phyloP scores from a whole-genome alignment of 2,329 filamentous ascomycete genomes.

The Lasiodiplodia gonubiensis region DNA sequence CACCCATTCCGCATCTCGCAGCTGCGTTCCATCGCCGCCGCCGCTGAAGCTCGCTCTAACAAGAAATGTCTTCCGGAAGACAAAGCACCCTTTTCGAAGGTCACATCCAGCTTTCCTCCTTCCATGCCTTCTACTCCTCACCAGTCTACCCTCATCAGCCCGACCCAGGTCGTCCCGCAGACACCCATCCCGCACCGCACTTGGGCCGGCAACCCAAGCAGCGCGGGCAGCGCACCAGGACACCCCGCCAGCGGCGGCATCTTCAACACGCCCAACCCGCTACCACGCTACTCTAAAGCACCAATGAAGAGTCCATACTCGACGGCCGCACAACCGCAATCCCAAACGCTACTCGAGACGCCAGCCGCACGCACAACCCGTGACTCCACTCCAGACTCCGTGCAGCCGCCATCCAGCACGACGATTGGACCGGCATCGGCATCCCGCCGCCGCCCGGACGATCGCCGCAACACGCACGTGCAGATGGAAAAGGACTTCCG shows the following conservation, averaged over 20 bases:
- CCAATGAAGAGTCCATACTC: not conserved
- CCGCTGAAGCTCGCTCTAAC: not conserved
- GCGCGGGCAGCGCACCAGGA: not conserved
- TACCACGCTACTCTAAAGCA: not conserved
- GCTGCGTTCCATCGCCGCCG: not conserved
- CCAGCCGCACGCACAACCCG: not conserved
- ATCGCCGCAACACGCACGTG: conserved; percentile 28
- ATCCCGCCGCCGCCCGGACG: conserved; percentile 29
- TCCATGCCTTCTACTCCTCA: not conserved
- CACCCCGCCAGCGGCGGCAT: not conserved
- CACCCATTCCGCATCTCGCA: not conserved
- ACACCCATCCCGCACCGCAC: not conserved
- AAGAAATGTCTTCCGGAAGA: not conserved
- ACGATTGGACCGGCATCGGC: not conserved
- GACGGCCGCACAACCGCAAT: not conserved
- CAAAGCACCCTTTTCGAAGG: not conserved
- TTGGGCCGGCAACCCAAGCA: not conserved
- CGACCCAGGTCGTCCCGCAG: not conserved
- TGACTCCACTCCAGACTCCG: not conserved
- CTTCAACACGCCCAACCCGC: conserved; percentile 21
- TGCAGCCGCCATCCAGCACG: not conserved
- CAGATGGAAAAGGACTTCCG: conserved; percentile 4
- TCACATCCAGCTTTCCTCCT: not conserved
- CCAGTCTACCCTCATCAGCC: not conserved
- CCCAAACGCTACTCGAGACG: not conserved